Evolutionary conservation across 2,329 filamentous ascomycete species (phyloP), one percentile per base, ranked within the genome.

Genomic region (Fusarium xylarioides): DNA sequence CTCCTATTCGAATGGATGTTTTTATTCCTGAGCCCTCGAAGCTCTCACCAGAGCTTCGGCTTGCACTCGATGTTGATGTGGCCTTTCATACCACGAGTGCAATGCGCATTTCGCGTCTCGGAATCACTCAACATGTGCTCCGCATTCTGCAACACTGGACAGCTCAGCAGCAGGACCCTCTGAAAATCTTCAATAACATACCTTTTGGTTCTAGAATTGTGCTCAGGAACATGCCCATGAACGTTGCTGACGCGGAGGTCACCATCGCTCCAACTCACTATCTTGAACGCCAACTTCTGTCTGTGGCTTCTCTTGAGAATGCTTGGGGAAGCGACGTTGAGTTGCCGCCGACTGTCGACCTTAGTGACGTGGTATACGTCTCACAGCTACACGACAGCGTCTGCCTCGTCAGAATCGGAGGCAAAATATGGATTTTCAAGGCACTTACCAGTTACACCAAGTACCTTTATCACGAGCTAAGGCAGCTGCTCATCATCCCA

Each of bases 391-490:
- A 90, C 71, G 89, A 91, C 75, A 90, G 88, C 68, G 86, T 91
- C 49, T 89, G 86, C 63, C 80, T 90, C 19, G 87, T 90, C 49
- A 80, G 81, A 37, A 81, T 87, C 44, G 71, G 80, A 26, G 81
- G 79, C 11, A 74, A 80, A 53, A 78, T 82, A 5, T 87, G 85
- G 82, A 86, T 90, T 63, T 85, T 91, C 79, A 91, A 91, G 77
- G 87, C 88, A 7, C 78, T 90, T 46, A 87, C 86, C 5, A 88
- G 86, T 79, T 86, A 85, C 70, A 84, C 87, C 67, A 90, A 90
- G 75, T 91, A 88, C 74, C 81, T 91, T 42, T 91, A 91, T 76
- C 88, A 90, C 73, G 89, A 91, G 78, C 82, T 91, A 23, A 86
- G 86, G 60, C 84, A 86, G 30, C 84, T 91, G 5, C 85, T 90